These are phyloP conservation scores for Solanum stenotomum DNA, from an alignment of 257 asterid species.

Conservation along the genomic window DNA sequence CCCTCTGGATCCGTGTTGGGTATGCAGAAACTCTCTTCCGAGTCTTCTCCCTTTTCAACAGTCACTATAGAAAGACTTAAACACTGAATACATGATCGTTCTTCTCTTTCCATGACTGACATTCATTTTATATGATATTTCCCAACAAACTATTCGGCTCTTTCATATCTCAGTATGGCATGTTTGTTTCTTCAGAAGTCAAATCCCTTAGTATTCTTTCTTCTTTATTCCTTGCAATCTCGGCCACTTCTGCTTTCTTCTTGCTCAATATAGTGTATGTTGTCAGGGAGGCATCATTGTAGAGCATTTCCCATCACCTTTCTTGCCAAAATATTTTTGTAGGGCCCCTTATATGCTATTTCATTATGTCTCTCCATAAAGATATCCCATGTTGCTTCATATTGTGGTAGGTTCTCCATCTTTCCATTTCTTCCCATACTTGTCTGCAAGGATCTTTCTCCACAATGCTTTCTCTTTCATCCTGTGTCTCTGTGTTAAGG, in stretches of 20 bases:
- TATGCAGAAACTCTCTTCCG: not conserved
- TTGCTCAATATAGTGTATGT: not conserved
- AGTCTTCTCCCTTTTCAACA: not conserved
- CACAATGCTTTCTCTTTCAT: not conserved
- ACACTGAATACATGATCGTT: not conserved
- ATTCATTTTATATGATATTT: not conserved
- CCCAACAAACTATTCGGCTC: not conserved
- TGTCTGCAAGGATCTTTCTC: too few relatives aligned
- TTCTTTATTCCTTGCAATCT: not conserved
- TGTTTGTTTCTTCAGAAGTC: not conserved
- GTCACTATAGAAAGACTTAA: not conserved
- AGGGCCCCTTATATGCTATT: not conserved
- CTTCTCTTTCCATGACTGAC: not conserved
- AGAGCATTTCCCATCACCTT: not conserved
- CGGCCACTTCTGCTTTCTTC: not conserved
- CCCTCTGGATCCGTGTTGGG: not conserved
- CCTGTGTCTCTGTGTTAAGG: not conserved
- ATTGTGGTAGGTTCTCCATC: not conserved
- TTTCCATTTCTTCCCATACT: not conserved
- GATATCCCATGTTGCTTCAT: not conserved
- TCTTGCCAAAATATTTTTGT: not conserved
- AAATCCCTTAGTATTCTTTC: not conserved
- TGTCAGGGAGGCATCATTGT: not conserved
- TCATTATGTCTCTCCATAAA: not conserved
- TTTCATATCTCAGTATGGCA: not conserved